Evolutionary conservation across 2,329 filamentous ascomycete genomes (phyloP).

Genomic region (Colletotrichum paranaense): DNA sequence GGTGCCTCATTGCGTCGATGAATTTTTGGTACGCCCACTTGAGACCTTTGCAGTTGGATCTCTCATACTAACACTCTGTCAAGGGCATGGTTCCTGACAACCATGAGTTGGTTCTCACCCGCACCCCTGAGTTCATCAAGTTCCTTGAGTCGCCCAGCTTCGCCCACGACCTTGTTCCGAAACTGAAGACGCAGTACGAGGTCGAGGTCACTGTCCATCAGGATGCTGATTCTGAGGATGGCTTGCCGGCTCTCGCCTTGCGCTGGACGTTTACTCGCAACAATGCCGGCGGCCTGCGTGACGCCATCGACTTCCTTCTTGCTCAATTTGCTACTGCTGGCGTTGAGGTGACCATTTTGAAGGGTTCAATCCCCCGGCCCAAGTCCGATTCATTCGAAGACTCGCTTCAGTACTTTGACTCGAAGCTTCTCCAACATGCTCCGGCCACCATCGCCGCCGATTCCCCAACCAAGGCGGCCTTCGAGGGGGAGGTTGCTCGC

Average conservation of each 20-base stretch:
- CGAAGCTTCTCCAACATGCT: constrained; percentile 93
- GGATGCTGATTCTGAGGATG: constrained; percentile 68
- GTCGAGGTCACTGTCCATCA: constrained; percentile 84
- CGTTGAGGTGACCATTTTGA: constrained; percentile 88
- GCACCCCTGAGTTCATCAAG: constrained; percentile 79
- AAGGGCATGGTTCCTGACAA: constrained; percentile 97
- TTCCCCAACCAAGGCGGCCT: constrained; percentile 87
- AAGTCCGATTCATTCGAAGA: constrained; percentile 99
- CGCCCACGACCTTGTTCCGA: constrained; percentile 80
- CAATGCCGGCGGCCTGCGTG: constrained; percentile 93
- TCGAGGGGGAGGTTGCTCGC: constrained; percentile 82
- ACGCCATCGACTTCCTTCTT: constrained; percentile 95
- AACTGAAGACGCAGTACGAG: constrained; percentile 91
- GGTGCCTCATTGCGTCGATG: constrained; percentile 95
- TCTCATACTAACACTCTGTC: constrained; percentile 1
- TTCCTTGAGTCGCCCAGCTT: constrained; percentile 88
- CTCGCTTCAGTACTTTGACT: constrained; percentile 95
- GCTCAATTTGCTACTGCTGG: constrained; percentile 86
- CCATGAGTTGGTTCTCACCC: constrained; percentile 88
- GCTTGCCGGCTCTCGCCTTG: constrained; percentile 69
- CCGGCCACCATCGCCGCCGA: constrained; percentile 84
- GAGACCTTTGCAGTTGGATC: constrained; percentile 35
- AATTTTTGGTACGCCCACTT: constrained; percentile 76
- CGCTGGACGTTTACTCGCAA: constrained; percentile 92
- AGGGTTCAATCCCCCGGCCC: constrained; percentile 95